Conservation (phyloP, 2,329 filamentous ascomycete genomes). For the Penicillium sp. region DNA sequence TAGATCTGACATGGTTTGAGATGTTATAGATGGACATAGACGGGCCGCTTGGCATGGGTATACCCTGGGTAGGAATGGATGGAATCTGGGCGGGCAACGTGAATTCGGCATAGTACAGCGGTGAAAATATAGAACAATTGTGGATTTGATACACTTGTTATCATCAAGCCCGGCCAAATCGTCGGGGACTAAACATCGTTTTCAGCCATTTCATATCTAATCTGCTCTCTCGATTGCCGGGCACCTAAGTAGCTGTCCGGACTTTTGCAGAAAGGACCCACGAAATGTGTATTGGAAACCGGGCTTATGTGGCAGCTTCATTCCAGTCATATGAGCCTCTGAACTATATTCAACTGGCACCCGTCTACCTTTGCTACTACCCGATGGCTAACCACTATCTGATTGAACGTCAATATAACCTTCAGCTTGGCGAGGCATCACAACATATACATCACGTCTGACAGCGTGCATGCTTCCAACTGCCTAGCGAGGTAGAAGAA, state of each 20-base stretch:
- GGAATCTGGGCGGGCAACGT: not conserved
- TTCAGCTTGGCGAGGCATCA: not conserved
- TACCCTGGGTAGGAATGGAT: not conserved
- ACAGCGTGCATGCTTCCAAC: not conserved
- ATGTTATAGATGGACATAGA: not conserved
- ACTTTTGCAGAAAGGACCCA: too few species aligned
- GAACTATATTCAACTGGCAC: too few species aligned
- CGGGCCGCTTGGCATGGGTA: not conserved
- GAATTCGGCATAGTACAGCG: not conserved
- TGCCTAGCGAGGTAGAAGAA: not conserved
- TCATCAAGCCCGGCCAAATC: not conserved
- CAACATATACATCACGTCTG: not conserved
- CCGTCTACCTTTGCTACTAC: too few species aligned
- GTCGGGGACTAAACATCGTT: not conserved
- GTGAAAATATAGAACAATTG: not conserved
- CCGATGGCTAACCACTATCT: not conserved
- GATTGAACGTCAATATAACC: not conserved
- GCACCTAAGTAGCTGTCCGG: too few species aligned
- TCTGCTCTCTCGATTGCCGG: too few species aligned
- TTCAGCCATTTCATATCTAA: too few species aligned
- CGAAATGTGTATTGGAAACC: too few species aligned
- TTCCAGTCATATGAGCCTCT: too few species aligned
- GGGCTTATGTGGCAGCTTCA: too few species aligned
- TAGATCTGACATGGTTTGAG: conserved; percentile 1
- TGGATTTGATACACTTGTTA: not conserved